Conservation (phyloP, 169 alveolate species). For the Plasmodium coatneyi region DNA sequence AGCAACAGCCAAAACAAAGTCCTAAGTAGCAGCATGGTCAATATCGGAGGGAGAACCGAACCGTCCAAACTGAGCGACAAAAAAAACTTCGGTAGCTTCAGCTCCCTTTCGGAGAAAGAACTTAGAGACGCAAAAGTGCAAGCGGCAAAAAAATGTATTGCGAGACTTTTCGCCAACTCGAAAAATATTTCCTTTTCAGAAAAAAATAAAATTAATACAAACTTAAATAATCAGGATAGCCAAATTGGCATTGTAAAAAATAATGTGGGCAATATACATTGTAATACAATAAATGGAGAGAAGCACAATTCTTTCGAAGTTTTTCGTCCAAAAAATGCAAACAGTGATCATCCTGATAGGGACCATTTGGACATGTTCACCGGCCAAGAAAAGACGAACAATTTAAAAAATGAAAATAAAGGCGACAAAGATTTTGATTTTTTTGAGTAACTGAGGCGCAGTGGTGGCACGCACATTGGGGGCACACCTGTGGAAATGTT, state of each 20-base stretch:
- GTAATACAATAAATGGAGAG: neutral
- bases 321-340: neutral
- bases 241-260: neutral
- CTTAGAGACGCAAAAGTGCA: conserved; percentile 81
- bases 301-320: conserved; percentile 6
- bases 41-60: neutral
- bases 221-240: neutral
- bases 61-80: conserved; percentile 4
- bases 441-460: neutral
- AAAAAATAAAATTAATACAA: conserved; percentile 13
- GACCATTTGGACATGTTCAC: neutral
- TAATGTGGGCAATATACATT: neutral
- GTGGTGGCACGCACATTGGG: neutral
- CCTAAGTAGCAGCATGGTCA: neutral
- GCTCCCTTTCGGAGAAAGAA: conserved; percentile 42
- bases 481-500: neutral
- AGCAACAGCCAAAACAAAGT: neutral
- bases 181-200: conserved; percentile 67
- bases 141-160: conserved; percentile 84
- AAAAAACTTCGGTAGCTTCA: conserved; percentile 16
- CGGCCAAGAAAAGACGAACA: neutral
- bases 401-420: conserved; percentile 5
- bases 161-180: conserved; percentile 82
- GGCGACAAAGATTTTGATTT: conserved; percentile 12
- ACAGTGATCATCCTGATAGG: neutral